phyloP scores from a whole-genome alignment of 345 rosid species.

The Euclidium syriacum region DNA sequence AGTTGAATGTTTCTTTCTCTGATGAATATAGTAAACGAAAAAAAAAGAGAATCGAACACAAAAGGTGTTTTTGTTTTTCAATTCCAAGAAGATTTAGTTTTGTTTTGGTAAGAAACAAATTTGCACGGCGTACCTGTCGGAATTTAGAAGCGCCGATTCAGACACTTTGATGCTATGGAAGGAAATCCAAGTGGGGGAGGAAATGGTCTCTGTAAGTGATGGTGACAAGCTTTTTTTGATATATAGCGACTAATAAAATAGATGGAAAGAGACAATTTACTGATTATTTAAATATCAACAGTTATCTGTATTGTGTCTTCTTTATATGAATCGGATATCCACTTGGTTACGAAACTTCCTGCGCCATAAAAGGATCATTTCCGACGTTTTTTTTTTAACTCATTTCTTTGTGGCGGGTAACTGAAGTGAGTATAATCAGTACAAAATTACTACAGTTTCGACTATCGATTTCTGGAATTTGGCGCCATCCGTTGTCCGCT shows the following conservation, averaged over 20 bases:
- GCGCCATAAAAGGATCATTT: no score
- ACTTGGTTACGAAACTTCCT: no score
- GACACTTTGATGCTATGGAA: not conserved
- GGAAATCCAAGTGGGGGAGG: not conserved
- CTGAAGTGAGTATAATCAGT: no score
- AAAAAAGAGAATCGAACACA: constrained; percentile 14
- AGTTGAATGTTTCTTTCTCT: constrained; percentile 2
- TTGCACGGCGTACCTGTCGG: constrained; percentile 2
- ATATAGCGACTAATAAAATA: constrained; percentile 11
- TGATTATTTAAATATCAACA: no score
- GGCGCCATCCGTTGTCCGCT: no score
- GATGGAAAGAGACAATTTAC: no score
- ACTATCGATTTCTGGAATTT: no score
- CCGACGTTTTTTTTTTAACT: no score
- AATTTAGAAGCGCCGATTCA: constrained; percentile 8
- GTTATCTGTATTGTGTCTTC: no score
- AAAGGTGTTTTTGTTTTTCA: not conserved
- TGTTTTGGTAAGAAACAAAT: not conserved
- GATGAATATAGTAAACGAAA: not conserved
- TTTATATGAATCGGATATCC: no score
- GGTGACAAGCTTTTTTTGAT: not conserved
- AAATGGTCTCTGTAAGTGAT: constrained; percentile 26
- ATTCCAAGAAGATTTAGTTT: not conserved
- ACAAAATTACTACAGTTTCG: no score
- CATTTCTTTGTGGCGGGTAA: no score